These are phyloP conservation scores for Polygonum maritimum DNA, from an alignment of 148 eudicot genomes.

Conservation along the genomic window DNA sequence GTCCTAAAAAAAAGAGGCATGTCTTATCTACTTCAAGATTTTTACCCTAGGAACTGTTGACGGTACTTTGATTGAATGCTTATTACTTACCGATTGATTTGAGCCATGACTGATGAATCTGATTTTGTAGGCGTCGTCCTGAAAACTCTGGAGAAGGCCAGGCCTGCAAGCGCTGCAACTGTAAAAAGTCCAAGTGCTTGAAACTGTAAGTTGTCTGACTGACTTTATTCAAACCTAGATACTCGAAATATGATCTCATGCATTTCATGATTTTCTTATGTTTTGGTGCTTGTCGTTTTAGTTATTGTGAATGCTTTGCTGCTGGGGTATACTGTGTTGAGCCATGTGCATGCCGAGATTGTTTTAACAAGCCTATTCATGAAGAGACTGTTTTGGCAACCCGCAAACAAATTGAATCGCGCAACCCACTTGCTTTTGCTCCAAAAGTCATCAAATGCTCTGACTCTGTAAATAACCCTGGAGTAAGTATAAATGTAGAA, in stretches of 20 bases:
- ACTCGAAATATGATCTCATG: neutral
- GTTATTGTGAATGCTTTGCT: slow-evolving; percentile 99
- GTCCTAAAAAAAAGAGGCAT: slow-evolving; percentile 86
- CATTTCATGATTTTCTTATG: neutral
- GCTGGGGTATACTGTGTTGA: slow-evolving; percentile 99
- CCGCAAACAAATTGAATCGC: slow-evolving; percentile 92
- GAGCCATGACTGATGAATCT: neutral
- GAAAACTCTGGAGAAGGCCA: slow-evolving; percentile 56
- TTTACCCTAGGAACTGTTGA: neutral
- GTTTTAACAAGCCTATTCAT: slow-evolving; percentile 94
- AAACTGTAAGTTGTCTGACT: slow-evolving; percentile 66
- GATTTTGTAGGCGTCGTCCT: slow-evolving; percentile 48
- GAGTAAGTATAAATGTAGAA: slow-evolving; percentile 27
- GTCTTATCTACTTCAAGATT: neutral
- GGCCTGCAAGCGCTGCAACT: slow-evolving; percentile 89
- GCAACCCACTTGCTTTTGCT: slow-evolving; percentile 98
- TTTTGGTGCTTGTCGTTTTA: slow-evolving; percentile 23
- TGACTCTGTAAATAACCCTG: slow-evolving; percentile 42
- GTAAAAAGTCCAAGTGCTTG: slow-evolving; percentile 95
- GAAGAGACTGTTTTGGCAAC: slow-evolving; percentile 87
- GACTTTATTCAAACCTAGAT: neutral
- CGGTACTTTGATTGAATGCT: neutral
- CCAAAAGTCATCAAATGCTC: slow-evolving; percentile 83
- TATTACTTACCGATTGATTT: neutral
- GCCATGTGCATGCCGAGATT: slow-evolving; percentile 89